These are phyloP conservation scores for Starmerella tilneyi DNA, from an alignment of 805 yeast species.

Conservation along the genomic window DNA sequence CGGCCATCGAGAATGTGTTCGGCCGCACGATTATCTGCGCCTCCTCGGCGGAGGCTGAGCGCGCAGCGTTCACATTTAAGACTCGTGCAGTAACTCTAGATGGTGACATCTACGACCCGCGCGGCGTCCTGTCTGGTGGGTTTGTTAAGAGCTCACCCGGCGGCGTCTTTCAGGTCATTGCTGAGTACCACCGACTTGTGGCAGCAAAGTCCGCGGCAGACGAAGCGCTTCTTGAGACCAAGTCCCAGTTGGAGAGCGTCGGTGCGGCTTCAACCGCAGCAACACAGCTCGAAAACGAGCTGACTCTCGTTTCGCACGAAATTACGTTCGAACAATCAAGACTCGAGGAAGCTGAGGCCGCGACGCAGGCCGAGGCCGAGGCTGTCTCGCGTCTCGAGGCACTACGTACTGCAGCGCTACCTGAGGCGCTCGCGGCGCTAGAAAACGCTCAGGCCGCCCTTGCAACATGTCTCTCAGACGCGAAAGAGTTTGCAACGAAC, in stretches of 20 bases:
- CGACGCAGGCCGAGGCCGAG: background rate
- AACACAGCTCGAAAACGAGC: constrained; percentile 15
- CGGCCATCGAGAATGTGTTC: constrained; percentile 85
- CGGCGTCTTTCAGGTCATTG: constrained; percentile 9
- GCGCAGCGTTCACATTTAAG: constrained; percentile 43
- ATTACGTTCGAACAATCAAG: background rate
- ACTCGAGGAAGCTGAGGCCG: constrained; percentile 1
- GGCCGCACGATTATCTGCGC: constrained; percentile 82
- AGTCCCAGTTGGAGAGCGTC: background rate
- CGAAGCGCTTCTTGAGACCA: background rate
- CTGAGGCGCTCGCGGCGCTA: constrained; percentile 25
- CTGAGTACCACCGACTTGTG: constrained; percentile 9
- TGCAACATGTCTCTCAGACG: constrained; percentile 54
- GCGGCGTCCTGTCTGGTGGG: constrained; percentile 80
- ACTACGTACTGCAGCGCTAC: background rate
- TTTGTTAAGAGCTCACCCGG: constrained; percentile 2
- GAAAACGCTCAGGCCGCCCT: constrained; percentile 34
- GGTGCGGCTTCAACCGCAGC: constrained; percentile 7
- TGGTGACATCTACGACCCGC: constrained; percentile 93
- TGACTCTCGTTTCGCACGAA: constrained; percentile 14
- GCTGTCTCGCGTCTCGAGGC: background rate
- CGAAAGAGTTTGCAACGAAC: constrained; percentile 67
- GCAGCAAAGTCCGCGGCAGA: constrained; percentile 1
- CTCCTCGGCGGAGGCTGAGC: constrained; percentile 79
- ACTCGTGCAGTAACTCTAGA: constrained; percentile 84